Base-by-base conservation (phyloP, 768 basidiomycete genomes). In the Auricularia sp. region DNA sequence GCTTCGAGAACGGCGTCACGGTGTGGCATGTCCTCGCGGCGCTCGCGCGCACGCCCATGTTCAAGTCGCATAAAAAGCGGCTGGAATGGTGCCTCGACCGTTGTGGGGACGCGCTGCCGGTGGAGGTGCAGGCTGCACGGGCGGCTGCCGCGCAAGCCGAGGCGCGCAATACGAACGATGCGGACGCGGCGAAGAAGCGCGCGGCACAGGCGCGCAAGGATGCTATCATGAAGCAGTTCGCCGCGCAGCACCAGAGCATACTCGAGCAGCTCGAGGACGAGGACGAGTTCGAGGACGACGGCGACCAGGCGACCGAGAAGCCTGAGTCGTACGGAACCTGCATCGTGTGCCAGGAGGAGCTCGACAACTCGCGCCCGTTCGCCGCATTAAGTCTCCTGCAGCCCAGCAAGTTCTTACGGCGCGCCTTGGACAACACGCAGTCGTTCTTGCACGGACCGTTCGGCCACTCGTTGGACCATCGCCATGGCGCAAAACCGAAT, bases 261-360 rank as follows among this genome's bases (percentile, higher is more conserved):
- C 86, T 91, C 2, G 81, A 84, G 71, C 89, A 87, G 68, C 87
- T 90, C 65, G 86, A 86, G 61, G 89, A 91, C 62, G 82, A 82
- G 34, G 80, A 78, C 3, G 82, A 84, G 29, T 74, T 76, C 3
- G 89, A 89, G 39, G 85, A 86, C 18, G 87, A 85, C 5, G 83
- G 82, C 70, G 78, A 76, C 3, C 78, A 78, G 44, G 76, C 80
- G 7, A 77, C 75, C 1, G 81, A 81, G 18, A 78, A 80, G 59
- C 71, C 80, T 2, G 64, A 68, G 54, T 87, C 88, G 13, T 88
- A 86, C 66, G 96, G 96, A 2, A 89, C 88, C n/a, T 99, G 97
- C 73, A 98, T 99, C 67, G 94, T 98, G 10, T 99, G 97, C 69
- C 97, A 98, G 73, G 97, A 98, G 72, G 92, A 94, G 66, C 83